phyloP scores from a whole-genome alignment of 148 eudicot species.

The Arbutus unedo region DNA sequence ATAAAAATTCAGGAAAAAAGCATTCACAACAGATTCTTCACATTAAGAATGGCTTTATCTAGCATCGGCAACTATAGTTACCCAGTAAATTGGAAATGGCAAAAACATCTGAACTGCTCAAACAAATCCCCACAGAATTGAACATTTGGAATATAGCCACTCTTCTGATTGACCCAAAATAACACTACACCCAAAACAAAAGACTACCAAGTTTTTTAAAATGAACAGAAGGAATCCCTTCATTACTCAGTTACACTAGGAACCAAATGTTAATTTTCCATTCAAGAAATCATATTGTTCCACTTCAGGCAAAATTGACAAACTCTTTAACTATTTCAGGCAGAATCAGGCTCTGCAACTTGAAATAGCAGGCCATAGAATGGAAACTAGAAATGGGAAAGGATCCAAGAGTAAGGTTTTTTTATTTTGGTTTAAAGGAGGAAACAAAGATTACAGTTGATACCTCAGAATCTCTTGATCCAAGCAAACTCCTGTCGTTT shows the following conservation, averaged over 20 bases:
- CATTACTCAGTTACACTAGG: neutral
- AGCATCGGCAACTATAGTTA: neutral
- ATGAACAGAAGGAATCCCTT: neutral
- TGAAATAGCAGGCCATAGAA: neutral
- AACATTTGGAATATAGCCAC: neutral
- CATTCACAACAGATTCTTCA: neutral
- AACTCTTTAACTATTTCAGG: neutral
- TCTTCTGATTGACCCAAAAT: neutral
- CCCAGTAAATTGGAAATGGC: too few relatives aligned
- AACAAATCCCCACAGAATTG: neutral
- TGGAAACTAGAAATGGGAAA: neutral
- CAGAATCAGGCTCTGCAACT: neutral
- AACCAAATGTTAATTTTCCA: neutral
- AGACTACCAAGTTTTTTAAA: neutral
- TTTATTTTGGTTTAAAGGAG: neutral
- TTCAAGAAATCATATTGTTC: neutral
- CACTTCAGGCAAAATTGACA: neutral
- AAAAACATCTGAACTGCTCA: neutral
- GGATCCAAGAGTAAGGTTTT: neutral
- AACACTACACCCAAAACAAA: neutral
- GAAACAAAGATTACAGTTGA: neutral
- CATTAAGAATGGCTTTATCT: neutral
- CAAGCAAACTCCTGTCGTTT: constrained; percentile 95
- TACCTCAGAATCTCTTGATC: constrained; percentile 99
- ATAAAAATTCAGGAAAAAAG: neutral